phyloP scores from a whole-genome alignment of 305 asterid genomes.

The Solanum hybrid region DNA sequence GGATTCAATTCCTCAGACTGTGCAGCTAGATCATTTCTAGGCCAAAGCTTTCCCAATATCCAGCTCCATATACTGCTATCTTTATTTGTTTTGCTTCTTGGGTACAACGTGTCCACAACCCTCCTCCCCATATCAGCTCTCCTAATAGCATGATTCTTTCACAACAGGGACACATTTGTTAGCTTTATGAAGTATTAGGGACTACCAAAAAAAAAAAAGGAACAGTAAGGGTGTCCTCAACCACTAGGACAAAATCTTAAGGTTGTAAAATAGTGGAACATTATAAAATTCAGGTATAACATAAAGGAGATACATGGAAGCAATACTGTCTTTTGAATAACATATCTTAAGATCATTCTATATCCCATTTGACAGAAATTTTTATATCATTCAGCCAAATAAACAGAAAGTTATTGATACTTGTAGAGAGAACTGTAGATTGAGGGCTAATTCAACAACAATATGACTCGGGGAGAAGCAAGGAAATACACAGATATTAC shows the following conservation, averaged over 20 bases:
- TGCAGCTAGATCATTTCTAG: constrained; percentile 19
- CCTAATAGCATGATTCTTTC: constrained; percentile 88
- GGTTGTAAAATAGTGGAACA: not conserved
- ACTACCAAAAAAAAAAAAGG: not conserved
- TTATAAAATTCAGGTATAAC: not conserved
- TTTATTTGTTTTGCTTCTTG: constrained; percentile 25
- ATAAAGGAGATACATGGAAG: not conserved
- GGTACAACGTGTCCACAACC: constrained; percentile 70
- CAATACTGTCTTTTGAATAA: not conserved
- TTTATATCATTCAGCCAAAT: not conserved
- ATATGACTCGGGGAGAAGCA: not conserved
- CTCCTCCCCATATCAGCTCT: constrained; percentile 77
- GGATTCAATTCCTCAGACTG: constrained; percentile 38
- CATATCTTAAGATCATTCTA: not conserved
- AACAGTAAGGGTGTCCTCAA: not conserved
- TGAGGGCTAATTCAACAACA: not conserved
- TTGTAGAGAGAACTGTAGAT: not conserved
- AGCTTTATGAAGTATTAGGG: not conserved
- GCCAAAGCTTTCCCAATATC: constrained; percentile 59
- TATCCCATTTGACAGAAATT: not conserved
- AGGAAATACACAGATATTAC: not conserved
- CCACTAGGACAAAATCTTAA: not conserved
- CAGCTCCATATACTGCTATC: constrained; percentile 47
- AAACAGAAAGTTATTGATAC: not conserved
- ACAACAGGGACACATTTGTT: constrained; percentile 2